Base-by-base conservation (phyloP, 345 rosid species). In the Erodium maritimum region DNA sequence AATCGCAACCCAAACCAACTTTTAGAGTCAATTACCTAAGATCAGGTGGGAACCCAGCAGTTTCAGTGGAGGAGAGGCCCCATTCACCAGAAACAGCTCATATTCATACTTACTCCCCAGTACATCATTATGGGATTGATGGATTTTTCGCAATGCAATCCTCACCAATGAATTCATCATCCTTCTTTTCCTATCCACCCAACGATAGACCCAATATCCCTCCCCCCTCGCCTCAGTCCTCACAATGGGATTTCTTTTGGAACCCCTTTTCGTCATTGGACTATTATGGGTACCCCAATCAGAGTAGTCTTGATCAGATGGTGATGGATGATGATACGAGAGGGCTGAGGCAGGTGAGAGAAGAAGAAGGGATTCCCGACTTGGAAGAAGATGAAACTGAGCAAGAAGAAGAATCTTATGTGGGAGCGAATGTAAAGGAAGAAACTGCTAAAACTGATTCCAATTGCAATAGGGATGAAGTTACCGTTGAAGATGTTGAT, bases 161-260 rank as follows among this genome's bases (percentile, higher is more conserved):
- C 25, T 72, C 87, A 10, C 75, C 80, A 5, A 63, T 69, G 73
- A 70, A 62, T 74, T 67, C 85, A 29, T 79, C 81, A 16, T 65
- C 74, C 58, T 69, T 57, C 29, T 68, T 72, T 55, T 58, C 81
- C 17, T 73, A 77, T 60, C 71, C 80, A 14, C 74, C 86, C 17
- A 75, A 80, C 18, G 62, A 73, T 60, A 76, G 81, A 61, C 77
- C 83, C 51, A 75, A 69, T 59, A 62, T 93, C 34, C 99, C 90
- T 58, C 95, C 94, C 45, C 82, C 87, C 59, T 87, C 97, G 0
- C 99, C 99, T 6, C 99, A 83, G 73, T 77, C 79, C 58, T 87
- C 97, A 0, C 94, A 80, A 66, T 93, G 99, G 99, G 96, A 93
- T 64, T 79, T 77, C 72, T 93, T 93, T 69, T 93, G 99, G 99